Evolutionary conservation across 345 rosid species (phyloP), one percentile per base, ranked within the genome.

Genomic region (Capsella bursapastoris): DNA sequence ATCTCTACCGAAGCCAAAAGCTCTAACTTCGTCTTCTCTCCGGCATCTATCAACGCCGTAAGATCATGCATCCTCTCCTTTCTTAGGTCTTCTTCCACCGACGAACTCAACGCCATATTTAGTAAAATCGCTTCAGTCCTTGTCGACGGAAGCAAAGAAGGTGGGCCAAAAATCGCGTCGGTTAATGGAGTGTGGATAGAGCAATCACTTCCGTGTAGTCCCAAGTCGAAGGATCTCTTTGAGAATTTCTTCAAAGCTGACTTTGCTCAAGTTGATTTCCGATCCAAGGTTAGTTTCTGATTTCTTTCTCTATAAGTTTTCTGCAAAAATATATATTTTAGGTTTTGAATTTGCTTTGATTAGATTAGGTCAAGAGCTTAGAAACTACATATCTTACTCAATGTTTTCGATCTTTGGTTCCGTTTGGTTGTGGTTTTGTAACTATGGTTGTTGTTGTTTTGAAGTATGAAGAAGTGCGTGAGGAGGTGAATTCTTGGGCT

Each of bases 11-110:
- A 28, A 5, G 43, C 52, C 5, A 10, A 1, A 59, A 38, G 59
- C 57, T 32, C 74, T 12, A 71, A 71, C 38, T 34, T 60, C 27
- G 74, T 71, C 16, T 60, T 45, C 65, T 71, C 74, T 32, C 74
- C 67, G 2, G 31, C 74, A 37, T 71, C 74, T n/a, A 47, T 71
- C 35, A 71, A 5, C 57, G 8, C n/a, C 57, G 38, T 32, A n/a
- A 52, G 40, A 40, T 27, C 72, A 2, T 3, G 4, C 37, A 67
- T 53, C n/a, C n/a, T 67, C 12, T 70, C 74, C 18, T 11, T 29
- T 31, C 44, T 70, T 31, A 31, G 34, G 45, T 44, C 66, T 25
- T 48, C 29, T 4, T 45, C 65, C 10, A 32, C 22, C 1, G 67
- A 71, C n/a, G 60, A 67, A 35, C 48, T 67, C 27, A 51, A 67